Evolutionary conservation across 108 stramenopile species (phyloP).

Genomic region (Cyclotella choctawhatcheeana): DNA sequence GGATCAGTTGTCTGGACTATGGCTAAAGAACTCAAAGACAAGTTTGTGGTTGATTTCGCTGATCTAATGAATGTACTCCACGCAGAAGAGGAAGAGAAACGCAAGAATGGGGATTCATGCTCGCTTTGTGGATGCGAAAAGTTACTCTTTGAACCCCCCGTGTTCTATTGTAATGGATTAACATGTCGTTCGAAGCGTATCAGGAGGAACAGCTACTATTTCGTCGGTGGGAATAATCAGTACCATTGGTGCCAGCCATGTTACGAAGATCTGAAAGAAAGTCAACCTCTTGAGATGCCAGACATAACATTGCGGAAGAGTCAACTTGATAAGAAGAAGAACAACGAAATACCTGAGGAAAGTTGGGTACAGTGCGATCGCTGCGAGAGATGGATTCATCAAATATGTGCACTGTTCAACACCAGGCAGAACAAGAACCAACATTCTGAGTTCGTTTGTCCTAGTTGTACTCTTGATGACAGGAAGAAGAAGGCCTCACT

Average conservation of each 20-base stretch:
- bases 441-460: conserved; percentile 87
- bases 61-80: conserved; percentile 78
- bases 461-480: conserved; percentile 85
- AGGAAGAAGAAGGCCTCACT: conserved; percentile 71
- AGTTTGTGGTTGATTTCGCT: conserved; percentile 74
- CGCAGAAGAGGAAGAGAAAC: conserved; percentile 86
- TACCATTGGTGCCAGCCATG: conserved; percentile 97
- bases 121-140: conserved; percentile 93
- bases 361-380: conserved; percentile 97
- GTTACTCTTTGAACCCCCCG: conserved; percentile 95
- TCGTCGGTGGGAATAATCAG: conserved; percentile 92
- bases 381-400: conserved; percentile 98
- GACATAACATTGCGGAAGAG: conserved; percentile 91
- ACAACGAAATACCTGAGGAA: conserved; percentile 93
- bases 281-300: conserved; percentile 82
- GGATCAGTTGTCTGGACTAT: conserved; percentile 82
- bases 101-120: conserved; percentile 95
- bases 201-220: conserved; percentile 95
- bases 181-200: conserved; percentile 94
- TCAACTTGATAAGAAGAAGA: conserved; percentile 94
- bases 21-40: conserved; percentile 88
- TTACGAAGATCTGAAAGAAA: conserved; percentile 91
- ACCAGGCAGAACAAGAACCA: conserved; percentile 94
- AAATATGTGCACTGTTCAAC: conserved; percentile 99
- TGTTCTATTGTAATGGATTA: conserved; percentile 97